Evolutionary conservation across 1,284 basidiomycete species (phyloP).

Genomic region (Cerioporus squamosus): DNA sequence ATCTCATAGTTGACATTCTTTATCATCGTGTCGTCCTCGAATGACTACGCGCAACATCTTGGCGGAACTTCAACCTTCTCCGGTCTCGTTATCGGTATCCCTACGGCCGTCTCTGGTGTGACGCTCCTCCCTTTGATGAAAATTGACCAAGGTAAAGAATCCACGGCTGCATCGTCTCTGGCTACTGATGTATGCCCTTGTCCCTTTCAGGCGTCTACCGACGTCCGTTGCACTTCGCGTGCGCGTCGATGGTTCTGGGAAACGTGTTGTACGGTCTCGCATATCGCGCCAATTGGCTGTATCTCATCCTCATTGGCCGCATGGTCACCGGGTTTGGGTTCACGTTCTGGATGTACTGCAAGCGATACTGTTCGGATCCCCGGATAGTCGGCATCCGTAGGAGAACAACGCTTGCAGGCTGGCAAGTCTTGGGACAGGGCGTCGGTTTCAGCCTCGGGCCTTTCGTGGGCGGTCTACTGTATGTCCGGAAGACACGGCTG

Average conservation of each 20-base stretch:
- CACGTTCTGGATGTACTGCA: conserved; percentile 54
- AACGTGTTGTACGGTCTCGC: conserved; percentile 50
- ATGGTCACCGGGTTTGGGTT: conserved; percentile 52
- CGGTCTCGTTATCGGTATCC: conserved; percentile 71
- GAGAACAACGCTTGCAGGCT: conserved; percentile 65
- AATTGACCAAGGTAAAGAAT: conserved; percentile 55
- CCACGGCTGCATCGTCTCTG: neutral
- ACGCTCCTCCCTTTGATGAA: conserved; percentile 60
- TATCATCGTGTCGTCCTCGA: conserved; percentile 69
- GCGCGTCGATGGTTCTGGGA: conserved; percentile 45
- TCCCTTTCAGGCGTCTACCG: conserved; percentile 52
- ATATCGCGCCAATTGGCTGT: conserved; percentile 48
- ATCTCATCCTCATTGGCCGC: conserved; percentile 53
- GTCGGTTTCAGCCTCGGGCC: conserved; percentile 69
- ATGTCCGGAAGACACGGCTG: neutral
- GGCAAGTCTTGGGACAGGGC: conserved; percentile 67
- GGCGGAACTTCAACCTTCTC: conserved; percentile 71
- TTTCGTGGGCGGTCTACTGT: conserved; percentile 64
- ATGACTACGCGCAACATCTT: conserved; percentile 61
- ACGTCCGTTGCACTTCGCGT: conserved; percentile 47
- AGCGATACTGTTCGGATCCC: conserved; percentile 68
- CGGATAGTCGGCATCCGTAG: conserved; percentile 68
- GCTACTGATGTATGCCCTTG: neutral
- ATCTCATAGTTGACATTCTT: conserved; percentile 62
- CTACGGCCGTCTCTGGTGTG: conserved; percentile 61